Evolutionary conservation across 306 rosid genomes (phyloP).

Genomic region (Vigna angularis): DNA sequence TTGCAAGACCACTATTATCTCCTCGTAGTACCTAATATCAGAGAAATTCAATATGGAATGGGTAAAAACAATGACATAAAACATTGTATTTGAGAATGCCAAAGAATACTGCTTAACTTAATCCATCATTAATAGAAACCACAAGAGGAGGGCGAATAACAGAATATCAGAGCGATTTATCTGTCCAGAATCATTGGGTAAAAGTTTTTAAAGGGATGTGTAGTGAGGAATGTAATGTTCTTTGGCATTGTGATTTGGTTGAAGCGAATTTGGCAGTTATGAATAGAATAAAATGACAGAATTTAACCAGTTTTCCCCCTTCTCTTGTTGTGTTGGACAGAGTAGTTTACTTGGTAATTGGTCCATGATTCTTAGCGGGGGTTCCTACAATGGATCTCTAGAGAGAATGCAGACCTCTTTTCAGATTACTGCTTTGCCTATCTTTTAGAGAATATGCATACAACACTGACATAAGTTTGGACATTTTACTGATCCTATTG

Average conservation of each 20-base stretch:
- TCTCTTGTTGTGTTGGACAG: constrained; percentile 1
- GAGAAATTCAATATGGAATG: constrained; percentile 42
- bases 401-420: background rate
- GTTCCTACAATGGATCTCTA: constrained; percentile 1
- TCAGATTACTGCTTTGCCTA: constrained; percentile 2
- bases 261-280: background rate
- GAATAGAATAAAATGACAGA: constrained; percentile 1
- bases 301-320: background rate
- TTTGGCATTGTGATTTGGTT: constrained; percentile 16
- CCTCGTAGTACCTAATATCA: constrained; percentile 86
- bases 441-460: constrained; percentile 8
- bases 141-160: constrained; percentile 1
- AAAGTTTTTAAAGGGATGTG: background rate
- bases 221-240: background rate
- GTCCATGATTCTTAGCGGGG: background rate
- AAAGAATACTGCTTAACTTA: constrained; percentile 14
- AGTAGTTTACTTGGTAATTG: constrained; percentile 3
- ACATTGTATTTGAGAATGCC: constrained; percentile 22
- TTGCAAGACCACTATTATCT: constrained; percentile 95
- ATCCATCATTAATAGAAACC: constrained; percentile 22
- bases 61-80: constrained; percentile 39
- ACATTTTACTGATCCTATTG: background rate
- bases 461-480: background rate
- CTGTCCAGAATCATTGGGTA: background rate
- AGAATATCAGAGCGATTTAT: background rate